phyloP scores from a whole-genome alignment of 345 rosid genomes.

The Sonneratia caseolaris region DNA sequence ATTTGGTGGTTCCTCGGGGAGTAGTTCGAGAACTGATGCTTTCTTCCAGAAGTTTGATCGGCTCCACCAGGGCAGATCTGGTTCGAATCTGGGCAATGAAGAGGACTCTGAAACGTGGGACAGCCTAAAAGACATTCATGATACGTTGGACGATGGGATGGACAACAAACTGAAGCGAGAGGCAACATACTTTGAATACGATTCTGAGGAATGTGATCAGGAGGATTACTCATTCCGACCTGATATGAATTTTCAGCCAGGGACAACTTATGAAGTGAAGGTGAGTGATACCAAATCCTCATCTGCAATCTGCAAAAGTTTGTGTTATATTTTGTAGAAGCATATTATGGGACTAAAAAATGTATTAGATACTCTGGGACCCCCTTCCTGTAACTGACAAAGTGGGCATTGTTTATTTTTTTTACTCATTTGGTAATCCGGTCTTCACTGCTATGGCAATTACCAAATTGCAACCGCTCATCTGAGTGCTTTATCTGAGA shows the following conservation, averaged over 20 bases:
- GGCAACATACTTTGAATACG: conserved; percentile 19
- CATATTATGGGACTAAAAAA: not conserved
- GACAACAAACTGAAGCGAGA: conserved; percentile 21
- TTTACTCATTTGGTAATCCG: not conserved
- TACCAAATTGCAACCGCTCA: not conserved
- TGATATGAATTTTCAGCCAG: conserved; percentile 10
- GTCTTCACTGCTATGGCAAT: not conserved
- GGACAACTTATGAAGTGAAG: conserved; percentile 20
- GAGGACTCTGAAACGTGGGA: conserved; percentile 4
- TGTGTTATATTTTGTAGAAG: not conserved
- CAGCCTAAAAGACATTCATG: conserved; percentile 16
- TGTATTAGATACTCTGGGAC: not conserved
- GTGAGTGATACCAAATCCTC: conserved; percentile 7
- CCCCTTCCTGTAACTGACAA: not conserved
- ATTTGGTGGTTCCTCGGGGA: conserved; percentile 15
- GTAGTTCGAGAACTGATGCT: conserved; percentile 8
- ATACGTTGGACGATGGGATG: conserved; percentile 27
- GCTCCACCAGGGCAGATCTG: conserved; percentile 14
- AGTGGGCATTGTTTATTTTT: not conserved
- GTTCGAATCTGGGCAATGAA: conserved; percentile 8
- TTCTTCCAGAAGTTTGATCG: conserved; percentile 32
- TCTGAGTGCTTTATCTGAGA: not conserved
- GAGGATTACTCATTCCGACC: conserved; percentile 21
- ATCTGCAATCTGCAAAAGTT: not conserved
- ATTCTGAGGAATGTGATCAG: conserved; percentile 12